phyloP scores from a whole-genome alignment of 2,329 filamentous ascomycete species.

The Colletotrichum sp. region DNA sequence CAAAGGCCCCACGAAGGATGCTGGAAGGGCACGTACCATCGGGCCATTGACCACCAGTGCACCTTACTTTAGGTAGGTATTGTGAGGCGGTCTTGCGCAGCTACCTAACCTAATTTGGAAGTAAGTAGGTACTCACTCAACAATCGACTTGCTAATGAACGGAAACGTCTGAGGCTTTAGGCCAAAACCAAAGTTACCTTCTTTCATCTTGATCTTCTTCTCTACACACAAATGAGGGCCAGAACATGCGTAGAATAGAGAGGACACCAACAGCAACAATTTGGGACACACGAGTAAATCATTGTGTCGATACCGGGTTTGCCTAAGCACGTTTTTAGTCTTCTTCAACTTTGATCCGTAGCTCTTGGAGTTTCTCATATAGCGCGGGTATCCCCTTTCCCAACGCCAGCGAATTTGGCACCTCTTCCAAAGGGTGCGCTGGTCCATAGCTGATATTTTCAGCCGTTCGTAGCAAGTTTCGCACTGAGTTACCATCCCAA shows the following conservation, averaged over 20 bases:
- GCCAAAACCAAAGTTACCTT: neutral
- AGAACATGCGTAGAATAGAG: neutral
- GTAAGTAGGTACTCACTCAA: neutral
- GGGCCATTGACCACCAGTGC: neutral
- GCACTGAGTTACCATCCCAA: conserved; percentile 1
- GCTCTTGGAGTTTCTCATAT: conserved; percentile 1
- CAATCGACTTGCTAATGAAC: neutral
- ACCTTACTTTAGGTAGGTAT: neutral
- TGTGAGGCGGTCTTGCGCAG: neutral
- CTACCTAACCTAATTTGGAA: neutral
- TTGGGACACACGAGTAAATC: neutral
- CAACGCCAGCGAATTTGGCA: neutral
- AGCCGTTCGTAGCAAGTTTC: conserved; percentile 1
- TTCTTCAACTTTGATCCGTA: neutral
- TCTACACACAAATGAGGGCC: neutral
- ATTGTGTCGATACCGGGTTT: neutral
- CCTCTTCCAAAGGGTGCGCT: neutral
- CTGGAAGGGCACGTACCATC: neutral
- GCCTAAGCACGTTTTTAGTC: neutral
- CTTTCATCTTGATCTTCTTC: neutral
- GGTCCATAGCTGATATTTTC: neutral
- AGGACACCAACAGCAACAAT: neutral
- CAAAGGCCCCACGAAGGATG: neutral
- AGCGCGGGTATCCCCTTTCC: conserved; percentile 4
- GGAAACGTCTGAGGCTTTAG: neutral